Base-by-base conservation (phyloP, 75 land plant genomes). In the Isoetes taiwanensis region DNA sequence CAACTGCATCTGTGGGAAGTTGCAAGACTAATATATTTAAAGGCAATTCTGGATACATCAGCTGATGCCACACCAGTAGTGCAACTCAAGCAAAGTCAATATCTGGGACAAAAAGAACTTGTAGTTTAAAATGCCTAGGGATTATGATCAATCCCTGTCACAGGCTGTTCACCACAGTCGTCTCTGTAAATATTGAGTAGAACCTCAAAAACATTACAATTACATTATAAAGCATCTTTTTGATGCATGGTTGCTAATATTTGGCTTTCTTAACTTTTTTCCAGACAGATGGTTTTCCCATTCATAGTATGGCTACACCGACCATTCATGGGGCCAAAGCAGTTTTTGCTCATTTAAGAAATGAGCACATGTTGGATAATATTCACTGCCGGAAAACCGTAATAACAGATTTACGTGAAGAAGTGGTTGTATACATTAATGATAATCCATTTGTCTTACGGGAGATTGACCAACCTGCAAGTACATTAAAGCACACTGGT, bases 291-390 rank as follows among this genome's bases (percentile, higher is more conserved):
- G 80, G 70, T 34, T 77, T 80, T 59, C 97, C 88, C 35, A 85
- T 91, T 14, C 81, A 86, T 58, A 86, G 97, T 70, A 88, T 89
- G 88, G 97, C 94, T 52, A 91, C 97, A 39, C 97, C 97, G 59
- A 86, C 94, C 23, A 70, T 78, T 46, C 54, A 74, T 19, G 94
- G 97, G 34, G 97, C 94, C 19, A 83, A 77, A 71, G 82, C 82
- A 61, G 62, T 86, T 67, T 60, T 91, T 34, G 52, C 78, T 2
- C 77, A 77, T 72, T 60, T 91, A 43, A 68, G 69, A 52, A 81
- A 82, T 33, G 63, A 79, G 41, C 69, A 72, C 1, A 58, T 19
- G 23, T 23, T 43, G 16, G 61, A 52, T 56, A 76, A 57, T 52
- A 42, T 14, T 30, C 20, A 19, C 43, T 11, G 31, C 10, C 65